Base-by-base conservation (phyloP, 2,329 filamentous ascomycete species). In the Dryadomyces sulphureus region DNA sequence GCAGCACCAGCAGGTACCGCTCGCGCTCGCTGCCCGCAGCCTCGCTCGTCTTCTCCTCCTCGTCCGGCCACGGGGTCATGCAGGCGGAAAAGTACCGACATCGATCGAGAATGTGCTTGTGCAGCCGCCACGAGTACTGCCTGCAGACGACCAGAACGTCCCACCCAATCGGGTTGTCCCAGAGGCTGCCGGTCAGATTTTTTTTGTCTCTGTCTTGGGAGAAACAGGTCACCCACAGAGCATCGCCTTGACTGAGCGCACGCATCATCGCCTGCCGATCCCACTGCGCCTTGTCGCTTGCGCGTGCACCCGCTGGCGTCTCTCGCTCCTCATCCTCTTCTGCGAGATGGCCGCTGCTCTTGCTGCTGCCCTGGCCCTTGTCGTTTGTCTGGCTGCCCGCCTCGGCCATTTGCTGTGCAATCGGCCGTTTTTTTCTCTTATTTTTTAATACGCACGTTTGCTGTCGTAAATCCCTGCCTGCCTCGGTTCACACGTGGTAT, bases 111-210 rank as follows among this genome's bases (percentile, higher is more conserved):
- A 54, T 42, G 7, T 24, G 30, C 9, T 41, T 43, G 43, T 53
- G 50, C 21, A 51, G 32, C 8, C 43, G 22, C 50, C 50, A 54
- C 6, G 20, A 14, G 3, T 24, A 9, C 2, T 24, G 19, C 7
- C 45, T 27, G 32, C 52, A 51, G 14, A 45, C 19, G 6, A 52
- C 30, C 8, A 39, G 20, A 5, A 53, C 41, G n/a, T 52, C 46
- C 38, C 49, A 51, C 14, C 30, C 44, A 2, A 43, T 19, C 1
- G 39, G 32, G 7, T 22, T 17, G 39, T 47, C 14, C 41, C 41
- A 43, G 12, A 45, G 38, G 5, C 40, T 45, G 9, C 5, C 41
- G 7, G n/a, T 5, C 5, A 36, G 19, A 38, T 19, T 7, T 19
- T 7, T 19, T n/a, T n/a, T n/a, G n/a, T n/a, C n/a, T n/a, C n/a